phyloP scores from a whole-genome alignment of 2,329 filamentous ascomycete species.

The Coniochaeta pulveracea region DNA sequence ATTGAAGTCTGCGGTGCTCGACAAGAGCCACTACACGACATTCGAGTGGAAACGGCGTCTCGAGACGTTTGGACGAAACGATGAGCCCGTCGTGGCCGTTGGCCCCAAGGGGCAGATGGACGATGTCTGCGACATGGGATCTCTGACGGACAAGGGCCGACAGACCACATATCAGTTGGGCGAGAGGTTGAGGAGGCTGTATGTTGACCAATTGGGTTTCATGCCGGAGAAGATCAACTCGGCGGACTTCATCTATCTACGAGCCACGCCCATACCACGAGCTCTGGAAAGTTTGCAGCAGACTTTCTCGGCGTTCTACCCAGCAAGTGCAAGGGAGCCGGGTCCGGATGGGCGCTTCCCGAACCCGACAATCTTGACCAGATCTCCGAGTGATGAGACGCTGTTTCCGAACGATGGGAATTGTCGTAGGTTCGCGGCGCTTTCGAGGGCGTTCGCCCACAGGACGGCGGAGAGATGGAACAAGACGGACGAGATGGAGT shows the following conservation, averaged over 20 bases:
- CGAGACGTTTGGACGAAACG: conserved; percentile 66
- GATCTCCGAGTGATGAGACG: conserved; percentile 60
- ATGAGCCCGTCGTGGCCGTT: conserved; percentile 57
- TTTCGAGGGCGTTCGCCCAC: conserved; percentile 60
- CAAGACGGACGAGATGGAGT: conserved; percentile 66
- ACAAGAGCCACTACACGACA: conserved; percentile 29
- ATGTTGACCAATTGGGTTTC: conserved; percentile 64
- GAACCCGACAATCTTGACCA: conserved; percentile 53
- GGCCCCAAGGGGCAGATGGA: conserved; percentile 64
- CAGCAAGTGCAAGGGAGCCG: conserved; percentile 28
- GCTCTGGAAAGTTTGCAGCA: conserved; percentile 71
- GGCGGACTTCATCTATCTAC: conserved; percentile 56
- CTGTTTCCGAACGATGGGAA: conserved; percentile 68
- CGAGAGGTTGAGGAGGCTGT: conserved; percentile 55
- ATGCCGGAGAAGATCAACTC: conserved; percentile 45
- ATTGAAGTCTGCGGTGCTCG: conserved; percentile 44
- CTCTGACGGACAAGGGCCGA: conserved; percentile 65
- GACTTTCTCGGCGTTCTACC: conserved; percentile 65
- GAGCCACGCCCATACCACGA: conserved; percentile 62
- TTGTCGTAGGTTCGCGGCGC: conserved; percentile 60
- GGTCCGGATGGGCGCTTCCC: conserved; percentile 29
- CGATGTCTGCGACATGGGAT: conserved; percentile 66
- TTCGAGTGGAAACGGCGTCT: conserved; percentile 59
- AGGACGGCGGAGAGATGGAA: conserved; percentile 66
- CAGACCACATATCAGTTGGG: conserved; percentile 62